These are phyloP conservation scores for Cadophora sp. DNA, from an alignment of 2,329 filamentous ascomycete species.

Conservation along the genomic window DNA sequence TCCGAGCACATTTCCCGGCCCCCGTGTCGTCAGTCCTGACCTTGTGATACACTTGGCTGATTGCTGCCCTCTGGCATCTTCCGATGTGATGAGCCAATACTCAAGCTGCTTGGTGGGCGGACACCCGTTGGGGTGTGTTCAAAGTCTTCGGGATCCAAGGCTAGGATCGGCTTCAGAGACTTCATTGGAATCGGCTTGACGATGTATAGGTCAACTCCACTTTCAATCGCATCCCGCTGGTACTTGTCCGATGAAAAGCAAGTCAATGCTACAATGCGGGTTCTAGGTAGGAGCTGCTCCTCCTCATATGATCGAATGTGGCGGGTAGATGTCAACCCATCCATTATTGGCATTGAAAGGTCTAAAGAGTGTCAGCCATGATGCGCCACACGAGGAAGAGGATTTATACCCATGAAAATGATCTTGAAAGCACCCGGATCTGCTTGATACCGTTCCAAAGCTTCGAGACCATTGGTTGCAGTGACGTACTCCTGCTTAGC, in stretches of 20 bases:
- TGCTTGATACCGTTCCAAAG: slow-evolving; percentile 47
- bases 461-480: slow-evolving; percentile 54
- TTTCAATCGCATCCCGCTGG: slow-evolving; percentile 54
- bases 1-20: too few species aligned
- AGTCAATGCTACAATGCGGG: slow-evolving; percentile 58
- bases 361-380: slow-evolving; percentile 44
- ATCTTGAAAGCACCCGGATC: slow-evolving; percentile 34
- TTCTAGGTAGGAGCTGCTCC: slow-evolving; percentile 47
- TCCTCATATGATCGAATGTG: slow-evolving; percentile 55
- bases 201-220: slow-evolving; percentile 59
- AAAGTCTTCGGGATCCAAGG: slow-evolving; percentile 25
- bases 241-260: slow-evolving; percentile 56
- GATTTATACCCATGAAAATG: slow-evolving; percentile 45
- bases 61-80: background rate
- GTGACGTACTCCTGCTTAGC: slow-evolving; percentile 41
- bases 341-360: slow-evolving; percentile 62
- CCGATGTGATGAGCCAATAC: background rate
- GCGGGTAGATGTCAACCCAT: slow-evolving; percentile 55
- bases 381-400: background rate
- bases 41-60: too few species aligned
- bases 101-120: too few species aligned
- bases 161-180: slow-evolving; percentile 31
- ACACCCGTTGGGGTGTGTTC: too few species aligned
- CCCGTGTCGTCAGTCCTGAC: too few species aligned
- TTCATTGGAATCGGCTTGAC: slow-evolving; percentile 54